Base-by-base conservation (phyloP, 345 rosid genomes). In the Diplotaxis tenuifolia region DNA sequence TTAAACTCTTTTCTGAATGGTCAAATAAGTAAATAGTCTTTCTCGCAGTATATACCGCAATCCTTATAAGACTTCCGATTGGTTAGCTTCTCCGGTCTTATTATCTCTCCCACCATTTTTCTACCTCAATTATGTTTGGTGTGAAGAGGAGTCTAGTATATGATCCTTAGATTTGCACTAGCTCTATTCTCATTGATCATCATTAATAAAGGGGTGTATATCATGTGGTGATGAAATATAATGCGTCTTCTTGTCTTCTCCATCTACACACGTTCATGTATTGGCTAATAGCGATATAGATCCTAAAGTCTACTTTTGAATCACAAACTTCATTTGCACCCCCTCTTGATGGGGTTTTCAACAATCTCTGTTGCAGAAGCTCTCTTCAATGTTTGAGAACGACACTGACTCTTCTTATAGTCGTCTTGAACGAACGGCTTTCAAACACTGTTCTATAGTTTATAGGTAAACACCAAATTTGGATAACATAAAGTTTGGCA, bases 271-370 rank as follows among this genome's bases (percentile, higher is more conserved):
- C 31, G 6, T 54, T 75, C 62, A 9, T 55, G 3, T 32, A 50
- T 32, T 36, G 9, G 61, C 40, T 63, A 18, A 9, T 4, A 27
- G 65, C 65, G 21, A 62, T 21, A 34, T 14, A 7, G 67, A 7
- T 62, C 34, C 53, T 32, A 8, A 60, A 29, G 2, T 18, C 18
- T 20, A 58, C 42, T 4, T 20, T 29, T 10, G 9, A n/a, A 38
- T 38, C 47, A 38, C 47, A n/a, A 38, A n/a, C 14, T 38, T 38
- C 15, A 12, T 11, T 11, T 38, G 18, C 28, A 58, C 3, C 9
- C n/a, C 42, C n/a, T n/a, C n/a, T n/a, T n/a, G n/a, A 90, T 88
- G 98, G 98, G 98, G 15, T 92, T 93, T 79, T 76, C 96, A 5
- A 73, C 96, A 0, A 85, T 74, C 70, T 79, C 71, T 7, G 85